These are phyloP conservation scores for Ascosphaera apis DNA, from an alignment of 2,329 filamentous ascomycete species.

Conservation along the genomic window DNA sequence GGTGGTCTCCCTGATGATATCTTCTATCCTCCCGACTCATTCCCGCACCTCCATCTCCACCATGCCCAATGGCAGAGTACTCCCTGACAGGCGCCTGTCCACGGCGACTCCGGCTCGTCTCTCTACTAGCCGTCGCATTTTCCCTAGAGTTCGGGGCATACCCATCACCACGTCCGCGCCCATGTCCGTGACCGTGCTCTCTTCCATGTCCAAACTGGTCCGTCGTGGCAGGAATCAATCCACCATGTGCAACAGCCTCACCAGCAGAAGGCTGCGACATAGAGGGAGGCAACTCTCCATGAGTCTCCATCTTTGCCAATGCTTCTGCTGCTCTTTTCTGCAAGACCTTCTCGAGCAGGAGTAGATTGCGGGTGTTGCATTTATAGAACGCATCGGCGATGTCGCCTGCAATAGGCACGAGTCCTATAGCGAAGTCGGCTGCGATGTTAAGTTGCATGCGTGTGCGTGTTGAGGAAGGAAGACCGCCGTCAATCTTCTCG, in stretches of 20 bases:
- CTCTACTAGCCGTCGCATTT: too few relatives aligned
- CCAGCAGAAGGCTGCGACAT: background rate
- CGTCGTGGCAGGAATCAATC: conserved; percentile 6
- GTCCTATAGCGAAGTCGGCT: conserved; percentile 24
- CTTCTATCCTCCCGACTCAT: too few relatives aligned
- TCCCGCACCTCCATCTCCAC: too few relatives aligned
- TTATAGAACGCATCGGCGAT: conserved; percentile 24
- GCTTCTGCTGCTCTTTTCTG: conserved; percentile 16
- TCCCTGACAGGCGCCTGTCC: too few relatives aligned
- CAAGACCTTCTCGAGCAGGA: conserved; percentile 22
- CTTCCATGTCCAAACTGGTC: conserved; percentile 2
- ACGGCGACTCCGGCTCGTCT: too few relatives aligned
- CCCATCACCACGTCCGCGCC: conserved; percentile 2
- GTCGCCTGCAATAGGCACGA: conserved; percentile 29
- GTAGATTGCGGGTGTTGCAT: conserved; percentile 24
- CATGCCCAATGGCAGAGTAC: too few relatives aligned
- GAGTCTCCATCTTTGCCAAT: conserved; percentile 1
- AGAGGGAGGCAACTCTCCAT: background rate
- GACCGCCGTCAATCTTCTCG: conserved; percentile 50
- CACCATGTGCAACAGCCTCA: conserved; percentile 11
- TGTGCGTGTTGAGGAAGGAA: conserved; percentile 31
- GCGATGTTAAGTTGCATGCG: conserved; percentile 64
- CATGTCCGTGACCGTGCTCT: background rate
- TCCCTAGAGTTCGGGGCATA: background rate
- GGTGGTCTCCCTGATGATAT: too few relatives aligned